Evolutionary conservation across 164 flowering plant species (phyloP).

Genomic region (Magnolia changhungtana): DNA sequence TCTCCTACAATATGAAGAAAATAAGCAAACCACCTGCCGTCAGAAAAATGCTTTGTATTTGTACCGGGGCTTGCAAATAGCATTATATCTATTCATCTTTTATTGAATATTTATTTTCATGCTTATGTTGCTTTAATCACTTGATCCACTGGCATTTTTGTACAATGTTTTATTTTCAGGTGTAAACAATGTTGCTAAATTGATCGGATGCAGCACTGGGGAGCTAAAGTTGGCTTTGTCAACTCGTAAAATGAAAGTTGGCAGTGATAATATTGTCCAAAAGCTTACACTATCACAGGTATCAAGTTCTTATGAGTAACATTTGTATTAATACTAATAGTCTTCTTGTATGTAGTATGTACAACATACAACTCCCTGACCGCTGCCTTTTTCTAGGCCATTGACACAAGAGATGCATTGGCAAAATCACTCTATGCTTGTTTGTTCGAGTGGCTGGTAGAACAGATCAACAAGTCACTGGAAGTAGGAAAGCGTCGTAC

Average conservation of each 20-base stretch:
- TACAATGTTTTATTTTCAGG: slow-evolving; percentile 34
- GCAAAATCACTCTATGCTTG: slow-evolving; percentile 95
- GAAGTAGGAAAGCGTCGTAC: slow-evolving; percentile 88
- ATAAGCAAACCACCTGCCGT: neutral
- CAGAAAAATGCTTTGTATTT: neutral
- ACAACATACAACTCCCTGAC: neutral
- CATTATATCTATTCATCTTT: neutral
- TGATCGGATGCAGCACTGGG: slow-evolving; percentile 68
- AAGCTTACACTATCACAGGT: slow-evolving; percentile 93
- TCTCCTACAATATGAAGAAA: neutral
- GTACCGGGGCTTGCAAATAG: neutral
- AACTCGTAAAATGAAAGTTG: slow-evolving; percentile 91
- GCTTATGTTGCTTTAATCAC: neutral
- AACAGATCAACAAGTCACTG: slow-evolving; percentile 89
- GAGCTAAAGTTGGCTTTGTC: slow-evolving; percentile 73
- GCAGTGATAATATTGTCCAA: slow-evolving; percentile 84
- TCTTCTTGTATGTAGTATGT: neutral
- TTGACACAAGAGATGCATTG: slow-evolving; percentile 91
- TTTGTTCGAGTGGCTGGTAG: slow-evolving; percentile 96
- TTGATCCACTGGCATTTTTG: neutral
- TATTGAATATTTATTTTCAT: neutral
- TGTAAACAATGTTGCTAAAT: slow-evolving; percentile 54
- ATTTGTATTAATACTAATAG: neutral
- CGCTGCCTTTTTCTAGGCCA: slow-evolving; percentile 47
- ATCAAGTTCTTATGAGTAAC: slow-evolving; percentile 3